Conservation (phyloP, 176 grass and related monocot genomes). For the Poa pratensis region DNA sequence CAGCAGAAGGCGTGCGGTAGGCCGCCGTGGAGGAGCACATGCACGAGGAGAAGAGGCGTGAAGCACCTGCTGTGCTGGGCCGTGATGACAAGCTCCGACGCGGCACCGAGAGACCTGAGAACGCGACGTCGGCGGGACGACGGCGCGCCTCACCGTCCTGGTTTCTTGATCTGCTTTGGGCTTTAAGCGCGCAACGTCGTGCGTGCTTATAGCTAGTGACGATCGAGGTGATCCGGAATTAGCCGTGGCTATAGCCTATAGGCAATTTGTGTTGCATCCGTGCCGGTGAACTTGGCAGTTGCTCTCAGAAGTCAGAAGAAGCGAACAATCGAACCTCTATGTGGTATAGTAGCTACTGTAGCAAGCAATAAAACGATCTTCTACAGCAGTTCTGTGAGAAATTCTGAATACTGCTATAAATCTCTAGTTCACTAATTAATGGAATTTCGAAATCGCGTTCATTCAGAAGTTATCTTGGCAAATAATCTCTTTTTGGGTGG, state of each 20-base stretch:
- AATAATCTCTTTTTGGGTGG: too few relatives aligned
- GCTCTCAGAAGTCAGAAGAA: background rate
- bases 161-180: conserved; percentile 46
- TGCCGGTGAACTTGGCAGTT: background rate
- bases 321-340: background rate
- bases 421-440: too few relatives aligned
- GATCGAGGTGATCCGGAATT: background rate
- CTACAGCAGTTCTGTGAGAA: background rate
- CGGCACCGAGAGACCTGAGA: background rate
- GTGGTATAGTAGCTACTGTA: background rate
- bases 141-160: background rate
- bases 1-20: background rate
- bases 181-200: conserved; percentile 1
- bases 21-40: background rate
- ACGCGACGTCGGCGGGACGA: background rate
- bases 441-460: too few relatives aligned
- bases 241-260: background rate
- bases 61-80: conserved; percentile 12
- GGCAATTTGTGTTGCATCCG: background rate
- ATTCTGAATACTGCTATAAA: too few relatives aligned
- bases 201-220: background rate
- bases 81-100: conserved; percentile 10
- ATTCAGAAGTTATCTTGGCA: too few relatives aligned
- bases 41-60: background rate
- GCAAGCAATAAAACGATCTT: background rate